Evolutionary conservation across 2,329 filamentous ascomycete species (phyloP).

Genomic region (Lecanicillium sp.): DNA sequence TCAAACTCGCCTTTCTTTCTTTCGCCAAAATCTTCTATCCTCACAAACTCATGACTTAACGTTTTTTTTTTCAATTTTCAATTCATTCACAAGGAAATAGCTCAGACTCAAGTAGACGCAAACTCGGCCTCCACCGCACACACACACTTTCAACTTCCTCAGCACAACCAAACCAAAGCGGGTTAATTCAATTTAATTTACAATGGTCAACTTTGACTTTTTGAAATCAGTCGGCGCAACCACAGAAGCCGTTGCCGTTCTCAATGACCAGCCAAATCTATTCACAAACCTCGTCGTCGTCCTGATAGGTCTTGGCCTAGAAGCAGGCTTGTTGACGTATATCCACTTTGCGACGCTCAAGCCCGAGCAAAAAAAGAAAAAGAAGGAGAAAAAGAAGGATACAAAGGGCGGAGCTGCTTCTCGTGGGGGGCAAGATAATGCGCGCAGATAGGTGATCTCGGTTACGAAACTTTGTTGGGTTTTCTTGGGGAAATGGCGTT

Average conservation of each 20-base stretch:
- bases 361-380: conserved; percentile 50
- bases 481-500: background rate
- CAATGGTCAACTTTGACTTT: conserved; percentile 48
- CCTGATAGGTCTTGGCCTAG: conserved; percentile 37
- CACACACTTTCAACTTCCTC: too few relatives aligned
- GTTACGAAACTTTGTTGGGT: background rate
- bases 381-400: conserved; percentile 29
- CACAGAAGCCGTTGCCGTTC: conserved; percentile 45
- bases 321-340: conserved; percentile 43
- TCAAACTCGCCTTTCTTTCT: too few relatives aligned
- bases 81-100: too few relatives aligned
- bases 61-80: too few relatives aligned
- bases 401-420: conserved; percentile 24
- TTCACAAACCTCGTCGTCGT: conserved; percentile 50
- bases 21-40: too few relatives aligned
- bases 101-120: too few relatives aligned
- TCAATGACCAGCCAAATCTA: conserved; percentile 53
- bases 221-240: conserved; percentile 49
- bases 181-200: background rate
- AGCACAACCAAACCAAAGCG: too few relatives aligned
- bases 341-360: conserved; percentile 54
- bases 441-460: background rate
- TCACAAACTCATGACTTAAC: too few relatives aligned
- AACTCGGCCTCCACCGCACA: too few relatives aligned
- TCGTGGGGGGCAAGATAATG: conserved; percentile 9